phyloP scores from a whole-genome alignment of 352 stramenopile genomes.

The Phytopythium kandeliae region DNA sequence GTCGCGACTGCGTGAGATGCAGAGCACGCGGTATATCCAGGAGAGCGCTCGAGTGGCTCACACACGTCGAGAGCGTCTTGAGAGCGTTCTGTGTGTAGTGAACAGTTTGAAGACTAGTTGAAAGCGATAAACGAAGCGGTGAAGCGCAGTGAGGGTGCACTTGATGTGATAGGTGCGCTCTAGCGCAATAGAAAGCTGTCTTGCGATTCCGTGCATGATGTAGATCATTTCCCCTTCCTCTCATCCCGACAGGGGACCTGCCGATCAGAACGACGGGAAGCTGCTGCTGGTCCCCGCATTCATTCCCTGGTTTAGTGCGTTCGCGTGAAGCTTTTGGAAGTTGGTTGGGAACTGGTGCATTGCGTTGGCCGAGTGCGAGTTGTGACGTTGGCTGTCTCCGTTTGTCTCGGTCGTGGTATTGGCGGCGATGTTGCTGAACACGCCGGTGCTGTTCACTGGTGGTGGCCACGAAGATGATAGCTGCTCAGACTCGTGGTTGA shows the following conservation, averaged over 20 bases:
- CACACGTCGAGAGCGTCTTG: background rate
- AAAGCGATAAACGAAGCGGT: background rate
- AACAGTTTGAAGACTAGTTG: background rate
- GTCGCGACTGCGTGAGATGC: constrained; percentile 85
- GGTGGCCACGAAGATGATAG: constrained; percentile 4
- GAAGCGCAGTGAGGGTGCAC: background rate
- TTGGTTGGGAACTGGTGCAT: constrained; percentile 13
- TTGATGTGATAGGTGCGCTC: background rate
- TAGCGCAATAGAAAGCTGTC: background rate
- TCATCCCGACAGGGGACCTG: background rate
- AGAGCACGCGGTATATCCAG: constrained; percentile 60
- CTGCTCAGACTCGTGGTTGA: background rate
- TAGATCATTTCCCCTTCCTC: too few species aligned
- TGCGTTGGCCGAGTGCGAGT: background rate
- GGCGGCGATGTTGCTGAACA: background rate
- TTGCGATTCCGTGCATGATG: background rate
- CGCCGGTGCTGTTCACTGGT: background rate
- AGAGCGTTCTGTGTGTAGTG: background rate
- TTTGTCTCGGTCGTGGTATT: background rate
- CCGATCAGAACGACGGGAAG: constrained; percentile 3
- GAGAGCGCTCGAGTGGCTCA: constrained; percentile 22
- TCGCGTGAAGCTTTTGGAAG: constrained; percentile 15
- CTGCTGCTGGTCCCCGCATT: background rate
- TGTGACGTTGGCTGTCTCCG: background rate
- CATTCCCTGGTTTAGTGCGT: background rate